Evolutionary conservation across 108 stramenopile species (phyloP), one percentile per base, ranked within the genome.

Genomic region (Conticribra guillardii): DNA sequence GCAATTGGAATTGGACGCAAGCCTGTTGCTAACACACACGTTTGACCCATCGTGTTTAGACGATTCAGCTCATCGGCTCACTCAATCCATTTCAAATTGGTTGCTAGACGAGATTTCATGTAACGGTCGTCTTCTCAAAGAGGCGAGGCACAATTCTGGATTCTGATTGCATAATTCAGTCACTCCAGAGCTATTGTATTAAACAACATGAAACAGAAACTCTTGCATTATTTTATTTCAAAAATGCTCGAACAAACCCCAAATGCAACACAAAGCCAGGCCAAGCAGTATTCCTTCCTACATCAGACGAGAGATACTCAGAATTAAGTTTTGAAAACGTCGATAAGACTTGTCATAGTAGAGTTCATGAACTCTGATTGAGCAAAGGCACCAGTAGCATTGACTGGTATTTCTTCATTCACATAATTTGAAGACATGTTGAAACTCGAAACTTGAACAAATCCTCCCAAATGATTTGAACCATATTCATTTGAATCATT

Each of bases 51-150:
- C 79, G 16, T 64, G 60, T 26, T 22, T 48, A 15, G 54, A 73
- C 1, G 71, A 80, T 59, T 64, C 79, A 14, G 66, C 56, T 14
- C 71, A 80, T 59, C 71, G 71, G 22, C 62, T 80, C 28, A 57
- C 55, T 26, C 67, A 67, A 27, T 67, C 79, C 44, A 67, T 73
- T 17, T 80, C 79, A 14, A 64, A 80, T 57, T 80, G 79, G 79
- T 19, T 80, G 45, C 56, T 80, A 46, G 79, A 80, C 56, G 71
- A 68, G 46, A 63, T 80, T 57, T 30, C 53, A 1, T 22, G 47
- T 16, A 51, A 55, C 56, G 71, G 66, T 9, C 37, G 37, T 11
- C 37, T 41, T 9, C 5, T 41, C 11, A 41, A 41, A 41, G 37
- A 41, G 11, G 37, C 37, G 11, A 41, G 37, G 37, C 11, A 9